These are phyloP conservation scores for Suillus bovinus DNA, from an alignment of 768 basidiomycete species.

Conservation along the genomic window DNA sequence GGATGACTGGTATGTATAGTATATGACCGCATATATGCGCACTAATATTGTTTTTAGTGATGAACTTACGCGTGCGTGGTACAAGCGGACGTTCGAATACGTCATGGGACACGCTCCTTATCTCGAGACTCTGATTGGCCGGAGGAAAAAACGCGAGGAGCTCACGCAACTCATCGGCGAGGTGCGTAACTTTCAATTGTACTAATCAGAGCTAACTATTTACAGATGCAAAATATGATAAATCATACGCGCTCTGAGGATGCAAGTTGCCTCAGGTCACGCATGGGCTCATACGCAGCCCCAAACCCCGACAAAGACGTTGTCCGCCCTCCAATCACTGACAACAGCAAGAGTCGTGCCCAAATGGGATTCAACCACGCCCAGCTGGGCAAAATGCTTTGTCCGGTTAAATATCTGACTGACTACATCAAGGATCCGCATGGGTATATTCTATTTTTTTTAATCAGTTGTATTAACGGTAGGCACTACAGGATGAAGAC, in stretches of 20 bases:
- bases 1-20: background rate
- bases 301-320: background rate
- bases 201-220: background rate
- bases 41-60: background rate
- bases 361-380: constrained; percentile 9
- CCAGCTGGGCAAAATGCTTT: constrained; percentile 5
- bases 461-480: background rate
- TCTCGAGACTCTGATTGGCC: background rate
- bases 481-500: background rate
- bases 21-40: background rate
- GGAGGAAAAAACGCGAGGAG: constrained; percentile 2
- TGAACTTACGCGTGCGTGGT: background rate
- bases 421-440: background rate
- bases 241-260: background rate
- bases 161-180: background rate
- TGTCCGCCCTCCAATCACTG: background rate
- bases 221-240: constrained; percentile 6
- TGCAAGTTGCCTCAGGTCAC: background rate
- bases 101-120: background rate
- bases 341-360: background rate
- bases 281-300: constrained; percentile 1
- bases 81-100: background rate
- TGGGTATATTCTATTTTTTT: background rate
- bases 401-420: constrained; percentile 1
- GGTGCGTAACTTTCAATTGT: background rate